Conservation (phyloP, 805 yeast species). For the Cyberlindnera nakhonratchasimensis region DNA sequence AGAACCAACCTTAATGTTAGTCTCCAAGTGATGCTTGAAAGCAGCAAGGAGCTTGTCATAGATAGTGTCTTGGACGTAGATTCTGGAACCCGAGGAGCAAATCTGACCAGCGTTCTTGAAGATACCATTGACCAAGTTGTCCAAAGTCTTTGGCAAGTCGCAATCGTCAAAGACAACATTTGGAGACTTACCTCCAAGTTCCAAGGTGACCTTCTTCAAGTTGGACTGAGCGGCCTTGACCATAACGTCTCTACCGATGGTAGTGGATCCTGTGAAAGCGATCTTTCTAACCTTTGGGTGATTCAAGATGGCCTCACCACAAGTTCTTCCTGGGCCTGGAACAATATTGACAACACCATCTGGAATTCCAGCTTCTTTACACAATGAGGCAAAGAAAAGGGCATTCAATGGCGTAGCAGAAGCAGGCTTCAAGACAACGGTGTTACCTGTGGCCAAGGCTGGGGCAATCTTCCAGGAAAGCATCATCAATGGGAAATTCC, state of each 20-base stretch:
- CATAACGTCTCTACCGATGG: slow-evolving; percentile 70
- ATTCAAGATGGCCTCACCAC: slow-evolving; percentile 67
- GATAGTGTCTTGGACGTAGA: slow-evolving; percentile 67
- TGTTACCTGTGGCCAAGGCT: slow-evolving; percentile 74
- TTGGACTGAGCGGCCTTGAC: slow-evolving; percentile 64
- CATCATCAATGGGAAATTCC: slow-evolving; percentile 84
- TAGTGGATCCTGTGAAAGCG: slow-evolving; percentile 82
- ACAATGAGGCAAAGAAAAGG: slow-evolving; percentile 55
- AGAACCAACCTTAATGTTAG: slow-evolving; percentile 60
- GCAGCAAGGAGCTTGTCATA: slow-evolving; percentile 59
- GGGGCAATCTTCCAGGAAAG: slow-evolving; percentile 79
- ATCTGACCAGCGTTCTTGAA: slow-evolving; percentile 81
- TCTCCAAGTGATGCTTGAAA: slow-evolving; percentile 57
- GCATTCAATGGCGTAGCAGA: slow-evolving; percentile 76
- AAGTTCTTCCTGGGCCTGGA: slow-evolving; percentile 70
- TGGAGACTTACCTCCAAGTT: slow-evolving; percentile 83
- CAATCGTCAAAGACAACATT: slow-evolving; percentile 72
- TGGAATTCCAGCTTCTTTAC: slow-evolving; percentile 69
- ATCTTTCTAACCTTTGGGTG: slow-evolving; percentile 71
- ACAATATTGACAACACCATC: slow-evolving; percentile 72
- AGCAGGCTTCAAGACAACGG: slow-evolving; percentile 70
- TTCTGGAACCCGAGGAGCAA: slow-evolving; percentile 80
- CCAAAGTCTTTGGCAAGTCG: slow-evolving; percentile 44
- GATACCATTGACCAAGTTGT: slow-evolving; percentile 60
- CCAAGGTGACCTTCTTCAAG: slow-evolving; percentile 76